phyloP scores from a whole-genome alignment of 305 asterid genomes.

The Fraxinus sp. region DNA sequence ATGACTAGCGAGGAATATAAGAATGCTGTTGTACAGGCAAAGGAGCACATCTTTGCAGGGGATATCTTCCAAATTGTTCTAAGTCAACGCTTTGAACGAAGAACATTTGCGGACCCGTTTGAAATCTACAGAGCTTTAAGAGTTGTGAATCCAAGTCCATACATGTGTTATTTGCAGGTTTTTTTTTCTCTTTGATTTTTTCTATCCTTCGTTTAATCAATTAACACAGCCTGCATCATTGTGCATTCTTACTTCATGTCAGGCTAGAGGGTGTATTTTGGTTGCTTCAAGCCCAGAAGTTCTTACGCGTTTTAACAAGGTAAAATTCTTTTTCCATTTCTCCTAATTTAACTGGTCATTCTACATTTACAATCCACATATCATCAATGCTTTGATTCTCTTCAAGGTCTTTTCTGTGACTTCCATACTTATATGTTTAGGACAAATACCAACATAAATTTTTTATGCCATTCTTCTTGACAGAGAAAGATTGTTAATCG shows the following conservation, averaged over 20 bases:
- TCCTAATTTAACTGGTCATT: conserved; percentile 4
- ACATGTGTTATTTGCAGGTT: conserved; percentile 84
- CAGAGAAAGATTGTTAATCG: conserved; percentile 66
- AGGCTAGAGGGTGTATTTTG: conserved; percentile 82
- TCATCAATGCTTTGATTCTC: not conserved
- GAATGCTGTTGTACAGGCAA: conserved; percentile 67
- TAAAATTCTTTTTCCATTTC: conserved; percentile 25
- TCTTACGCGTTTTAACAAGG: conserved; percentile 70
- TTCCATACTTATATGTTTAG: not conserved
- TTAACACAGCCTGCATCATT: conserved; percentile 14
- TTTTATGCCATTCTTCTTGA: conserved; percentile 26
- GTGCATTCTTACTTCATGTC: conserved; percentile 21
- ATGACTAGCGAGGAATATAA: conserved; percentile 74
- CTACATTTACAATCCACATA: not conserved
- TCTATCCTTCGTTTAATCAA: conserved; percentile 5
- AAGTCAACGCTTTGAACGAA: conserved; percentile 82
- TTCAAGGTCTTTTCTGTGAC: not conserved
- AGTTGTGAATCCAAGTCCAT: conserved; percentile 90
- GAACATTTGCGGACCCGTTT: conserved; percentile 90
- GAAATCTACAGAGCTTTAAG: conserved; percentile 89
- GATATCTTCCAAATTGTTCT: conserved; percentile 82
- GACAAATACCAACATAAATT: conserved; percentile 12
- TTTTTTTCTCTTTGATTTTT: conserved; percentile 17
- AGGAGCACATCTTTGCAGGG: conserved; percentile 81
- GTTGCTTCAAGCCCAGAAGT: conserved; percentile 98